Evolutionary conservation across 352 stramenopile genomes (phyloP).

Genomic region (Halophytophthora batemanensis): DNA sequence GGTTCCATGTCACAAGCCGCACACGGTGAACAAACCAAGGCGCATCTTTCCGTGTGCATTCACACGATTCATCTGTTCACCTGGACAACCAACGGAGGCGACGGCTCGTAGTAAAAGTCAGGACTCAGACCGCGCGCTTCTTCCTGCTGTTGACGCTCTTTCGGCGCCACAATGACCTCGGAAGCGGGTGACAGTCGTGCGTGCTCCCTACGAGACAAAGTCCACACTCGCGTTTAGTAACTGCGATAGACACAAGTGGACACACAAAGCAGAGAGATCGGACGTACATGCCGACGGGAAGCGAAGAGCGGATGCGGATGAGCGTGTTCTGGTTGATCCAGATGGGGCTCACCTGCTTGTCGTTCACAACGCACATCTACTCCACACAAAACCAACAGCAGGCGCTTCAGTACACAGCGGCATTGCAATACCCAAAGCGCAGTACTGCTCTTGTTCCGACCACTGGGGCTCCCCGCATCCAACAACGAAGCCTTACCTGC

Average conservation of each 20-base stretch:
- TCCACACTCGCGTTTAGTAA: background rate
- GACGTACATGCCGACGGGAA: constrained; percentile 66
- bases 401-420: background rate
- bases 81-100: constrained; percentile 47
- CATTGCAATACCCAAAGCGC: background rate
- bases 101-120: constrained; percentile 64
- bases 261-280: background rate
- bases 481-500: constrained; percentile 42
- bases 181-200: constrained; percentile 66
- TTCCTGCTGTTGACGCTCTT: constrained; percentile 42
- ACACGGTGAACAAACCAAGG: background rate
- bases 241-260: background rate
- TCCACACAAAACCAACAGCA: constrained; percentile 1
- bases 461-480: background rate
- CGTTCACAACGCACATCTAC: constrained; percentile 85
- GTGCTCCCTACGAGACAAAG: constrained; percentile 40
- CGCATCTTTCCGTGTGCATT: background rate
- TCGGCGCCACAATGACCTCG: constrained; percentile 74
- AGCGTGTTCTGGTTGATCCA: constrained; percentile 79
- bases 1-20: background rate
- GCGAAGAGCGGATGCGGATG: constrained; percentile 57
- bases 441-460: background rate
- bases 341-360: constrained; percentile 82
- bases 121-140: constrained; percentile 30
- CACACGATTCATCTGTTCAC: constrained; percentile 7